Evolutionary conservation across 2,329 filamentous ascomycete species (phyloP), one percentile per base, ranked within the genome.

Genomic region (Hyphodiscus sp.): DNA sequence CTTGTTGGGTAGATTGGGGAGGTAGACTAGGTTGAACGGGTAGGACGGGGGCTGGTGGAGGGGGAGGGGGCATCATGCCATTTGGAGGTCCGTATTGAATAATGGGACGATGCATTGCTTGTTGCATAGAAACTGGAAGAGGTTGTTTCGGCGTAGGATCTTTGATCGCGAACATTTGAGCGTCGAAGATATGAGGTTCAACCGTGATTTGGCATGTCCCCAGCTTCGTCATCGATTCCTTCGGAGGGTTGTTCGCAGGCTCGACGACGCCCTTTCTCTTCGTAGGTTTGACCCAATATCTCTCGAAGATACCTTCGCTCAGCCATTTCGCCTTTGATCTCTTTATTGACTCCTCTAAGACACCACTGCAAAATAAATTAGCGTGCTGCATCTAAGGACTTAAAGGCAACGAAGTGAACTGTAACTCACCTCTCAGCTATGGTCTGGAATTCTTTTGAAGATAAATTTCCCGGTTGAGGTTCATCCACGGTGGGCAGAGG

Each of bases 161-260:
- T 64, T 87, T 87, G 54, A 90, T 82, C 19, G 80, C 79, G 65
- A 79, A 91, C 74, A 91, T 81, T 46, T 80, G 85, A 16, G 87
- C 87, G 60, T 91, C 86, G 61, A 94, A 82, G 44, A 87, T 80
- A 66, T 94, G 87, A 45, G 89, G 89, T 68, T 91, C 89, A 55
- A 91, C 82, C 20, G 82, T 86, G 57, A 95, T 82, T 33, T 83
- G 83, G 57, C 88, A 83, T 61, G 80, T 80, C 61, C 89, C 89
- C 20, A 89, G 78, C 68, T 84, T 87, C 59, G 78, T 75, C 83
- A 90, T 89, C 57, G 78, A 83, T 45, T 89, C 80, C 69, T 87
- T 83, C 57, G 83, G 72, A 1, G 84, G 85, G 62, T 88, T 87
- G 61, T 83, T 82, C 6, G 79, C 74, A 30, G 62, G 62, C 49